phyloP scores from a whole-genome alignment of 2,329 filamentous ascomycete genomes.

The Colletotrichum nymphaeae region DNA sequence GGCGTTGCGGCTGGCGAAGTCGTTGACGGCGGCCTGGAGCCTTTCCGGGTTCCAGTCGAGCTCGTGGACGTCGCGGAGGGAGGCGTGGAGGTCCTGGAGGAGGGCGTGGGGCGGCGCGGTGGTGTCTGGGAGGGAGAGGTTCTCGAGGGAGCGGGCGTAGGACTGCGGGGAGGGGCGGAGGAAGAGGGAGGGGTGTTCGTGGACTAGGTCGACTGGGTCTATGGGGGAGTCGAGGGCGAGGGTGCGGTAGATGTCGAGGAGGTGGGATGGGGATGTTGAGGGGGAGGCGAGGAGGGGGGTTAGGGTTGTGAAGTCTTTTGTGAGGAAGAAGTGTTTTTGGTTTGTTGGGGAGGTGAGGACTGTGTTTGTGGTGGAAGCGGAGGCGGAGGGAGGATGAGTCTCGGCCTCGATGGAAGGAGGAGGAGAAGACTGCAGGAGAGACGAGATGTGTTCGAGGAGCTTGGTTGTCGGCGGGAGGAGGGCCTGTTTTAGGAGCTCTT shows the following conservation, averaged over 20 bases:
- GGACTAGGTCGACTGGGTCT: constrained; percentile 28
- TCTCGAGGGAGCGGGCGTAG: constrained; percentile 11
- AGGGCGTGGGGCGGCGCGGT: neutral
- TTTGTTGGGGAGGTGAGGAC: constrained; percentile 9
- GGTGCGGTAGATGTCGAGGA: constrained; percentile 30
- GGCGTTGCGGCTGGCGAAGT: constrained; percentile 7
- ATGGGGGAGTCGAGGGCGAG: constrained; percentile 31
- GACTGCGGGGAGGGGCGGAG: constrained; percentile 26
- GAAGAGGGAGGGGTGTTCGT: constrained; percentile 36
- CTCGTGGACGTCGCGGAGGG: constrained; percentile 22
- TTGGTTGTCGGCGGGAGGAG: constrained; percentile 29
- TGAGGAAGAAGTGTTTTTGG: constrained; percentile 16
- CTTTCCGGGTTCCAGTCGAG: constrained; percentile 24
- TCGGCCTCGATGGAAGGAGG: neutral
- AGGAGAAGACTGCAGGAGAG: neutral
- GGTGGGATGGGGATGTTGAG: constrained; percentile 2
- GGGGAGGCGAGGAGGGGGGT: constrained; percentile 5
- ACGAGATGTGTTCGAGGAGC: constrained; percentile 26
- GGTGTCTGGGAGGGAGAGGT: constrained; percentile 4
- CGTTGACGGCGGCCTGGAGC: constrained; percentile 29
- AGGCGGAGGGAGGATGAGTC: neutral
- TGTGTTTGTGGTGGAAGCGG: neutral
- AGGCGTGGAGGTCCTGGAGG: constrained; percentile 16
- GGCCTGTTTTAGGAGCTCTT: constrained; percentile 20
- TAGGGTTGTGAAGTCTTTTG: constrained; percentile 14